A percentile compares a stretch with the other conserved stretches of the same genome.
These are phyloP conservation scores for Trypanosoma rangeli DNA, from an alignment of 208 protist species.

Conservation along the genomic window DNA sequence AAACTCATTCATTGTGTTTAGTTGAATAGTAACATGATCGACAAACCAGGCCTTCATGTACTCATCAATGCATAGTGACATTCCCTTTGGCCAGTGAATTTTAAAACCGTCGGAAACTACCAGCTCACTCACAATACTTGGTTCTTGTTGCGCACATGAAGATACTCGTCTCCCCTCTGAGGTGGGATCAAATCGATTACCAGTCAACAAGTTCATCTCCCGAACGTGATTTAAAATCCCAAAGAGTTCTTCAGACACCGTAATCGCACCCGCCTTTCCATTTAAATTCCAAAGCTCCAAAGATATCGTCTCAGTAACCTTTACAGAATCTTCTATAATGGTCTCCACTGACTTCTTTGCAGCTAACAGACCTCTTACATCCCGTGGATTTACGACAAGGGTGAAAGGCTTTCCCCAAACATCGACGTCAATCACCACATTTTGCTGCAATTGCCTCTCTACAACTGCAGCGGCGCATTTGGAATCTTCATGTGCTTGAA, in stretches of 20 bases:
- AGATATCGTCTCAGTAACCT: slow-evolving; percentile 8
- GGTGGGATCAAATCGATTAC: slow-evolving; percentile 11
- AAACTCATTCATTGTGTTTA: not conserved
- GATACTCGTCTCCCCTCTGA: not conserved
- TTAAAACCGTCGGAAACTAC: slow-evolving; percentile 1
- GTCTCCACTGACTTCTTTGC: slow-evolving; percentile 6
- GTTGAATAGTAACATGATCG: slow-evolving; percentile 3
- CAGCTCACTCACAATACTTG: not conserved
- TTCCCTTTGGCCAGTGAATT: slow-evolving; percentile 13
- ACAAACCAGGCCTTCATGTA: slow-evolving; percentile 31
- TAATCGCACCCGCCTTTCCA: slow-evolving; percentile 11
- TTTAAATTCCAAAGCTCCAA: slow-evolving; percentile 11
- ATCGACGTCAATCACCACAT: slow-evolving; percentile 21
- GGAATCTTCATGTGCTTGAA: slow-evolving; percentile 29
- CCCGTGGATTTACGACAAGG: slow-evolving; percentile 15
- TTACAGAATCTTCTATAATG: slow-evolving; percentile 2
- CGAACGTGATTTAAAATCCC: slow-evolving; percentile 10
- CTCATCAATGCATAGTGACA: slow-evolving; percentile 8
- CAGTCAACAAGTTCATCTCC: slow-evolving; percentile 3
- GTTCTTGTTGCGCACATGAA: not conserved
- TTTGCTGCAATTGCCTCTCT: slow-evolving; percentile 13
- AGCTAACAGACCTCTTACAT: slow-evolving; percentile 1
- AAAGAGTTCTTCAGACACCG: slow-evolving; percentile 15
- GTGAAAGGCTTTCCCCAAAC: not conserved
- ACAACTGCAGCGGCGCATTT: slow-evolving; percentile 12